Base-by-base conservation (phyloP, 2,329 filamentous ascomycete genomes). In the Aspergillus sergii region DNA sequence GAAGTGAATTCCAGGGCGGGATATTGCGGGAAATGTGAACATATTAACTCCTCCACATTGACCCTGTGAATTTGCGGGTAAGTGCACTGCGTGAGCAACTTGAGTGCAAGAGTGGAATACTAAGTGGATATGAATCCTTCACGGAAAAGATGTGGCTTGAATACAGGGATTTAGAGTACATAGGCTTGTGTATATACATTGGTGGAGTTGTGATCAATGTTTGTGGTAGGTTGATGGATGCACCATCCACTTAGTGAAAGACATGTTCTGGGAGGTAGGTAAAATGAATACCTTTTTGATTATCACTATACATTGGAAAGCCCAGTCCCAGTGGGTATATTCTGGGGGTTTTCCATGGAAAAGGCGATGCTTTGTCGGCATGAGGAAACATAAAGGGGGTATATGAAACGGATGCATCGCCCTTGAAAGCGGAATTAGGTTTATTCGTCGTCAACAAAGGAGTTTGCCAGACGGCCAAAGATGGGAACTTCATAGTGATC, bases 381-480 rank as follows among this genome's bases (percentile, higher is more conserved):
- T 4, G 30, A 32, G 48, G 48, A 8, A 32, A 32, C 48, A 32
- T 32, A 39, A 14, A 12, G 32, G n/a, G 51, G 51, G 51, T 55
- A 55, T 55, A 14, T 21, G 51, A 55, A 39, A 39, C 28, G 19
- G n/a, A 60, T 19, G 26, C 50, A 36, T 43, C 34, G 34, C 48
- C 51, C n/a, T 51, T 23, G 56, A 26, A 41, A 39, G 28, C 14
- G 28, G 26, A 32, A 26, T 34, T 53, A 9, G 32, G 19, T n/a
- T 65, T 54, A 90, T 77, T 97, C 95, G 74, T 97, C 92, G 73
- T 97, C 94, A 62, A 98, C 85, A 74, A 97, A 94, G 30, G 91
- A 91, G 78, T 90, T 96, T 50, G 95, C 95, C 70, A 97, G 81
- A 48, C 84, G 84, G 5, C 95, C 95, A 72, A 98, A 90, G 73